Base-by-base conservation (phyloP, 768 basidiomycete genomes). In the Panaeolus cyanescens region DNA sequence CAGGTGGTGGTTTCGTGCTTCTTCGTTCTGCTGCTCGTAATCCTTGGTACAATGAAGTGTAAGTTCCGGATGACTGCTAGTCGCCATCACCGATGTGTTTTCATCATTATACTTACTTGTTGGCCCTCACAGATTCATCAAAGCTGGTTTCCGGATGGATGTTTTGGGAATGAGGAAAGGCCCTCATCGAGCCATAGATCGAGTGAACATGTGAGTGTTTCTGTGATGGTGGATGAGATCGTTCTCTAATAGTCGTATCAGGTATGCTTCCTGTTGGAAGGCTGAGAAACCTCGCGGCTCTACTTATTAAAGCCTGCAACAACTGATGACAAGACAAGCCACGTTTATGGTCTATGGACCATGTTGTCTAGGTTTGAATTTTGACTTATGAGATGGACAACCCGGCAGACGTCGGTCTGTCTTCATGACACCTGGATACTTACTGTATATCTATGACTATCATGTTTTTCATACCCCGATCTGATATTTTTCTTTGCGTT, bases 1-100 rank as follows among this genome's bases (percentile, higher is more conserved):
- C 80, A 0, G 70, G 79, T 0, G 86, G 85, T 0, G 91, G 90
- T 0, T 76, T 82, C 57, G 83, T 89, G 3, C 82, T 89, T 59
- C 91, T 86, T 86, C 78, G 91, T 0, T 85, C 83, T 12, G 88
- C 87, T 1, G 84, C 81, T 1, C 83, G 81, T 67, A 72, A 77
- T 56, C 89, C 89, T 4, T 90, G 89, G 89, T 90, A 89, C 69
- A 82, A 80, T 50, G 75, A 81, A 60, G 72, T 79, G 80, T 84
- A 56, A 31, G 68, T 57, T 2, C 9, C 45, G 25, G 25, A 28
- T 50, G n/a, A 28, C 4, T 50, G 4, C 12, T 50, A 12, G n/a
- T 5, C 25, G 13, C 5, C 30, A 15, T 17, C 7, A 7, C 13
- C 33, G 13, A 19, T 7, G 30, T 15, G 30, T 7, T 50, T 13